A percentile compares a stretch with the other conserved stretches of the same genome.
These are phyloP conservation scores for Pythium sp. DNA, from an alignment of 352 stramenopile species.

Conservation along the genomic window DNA sequence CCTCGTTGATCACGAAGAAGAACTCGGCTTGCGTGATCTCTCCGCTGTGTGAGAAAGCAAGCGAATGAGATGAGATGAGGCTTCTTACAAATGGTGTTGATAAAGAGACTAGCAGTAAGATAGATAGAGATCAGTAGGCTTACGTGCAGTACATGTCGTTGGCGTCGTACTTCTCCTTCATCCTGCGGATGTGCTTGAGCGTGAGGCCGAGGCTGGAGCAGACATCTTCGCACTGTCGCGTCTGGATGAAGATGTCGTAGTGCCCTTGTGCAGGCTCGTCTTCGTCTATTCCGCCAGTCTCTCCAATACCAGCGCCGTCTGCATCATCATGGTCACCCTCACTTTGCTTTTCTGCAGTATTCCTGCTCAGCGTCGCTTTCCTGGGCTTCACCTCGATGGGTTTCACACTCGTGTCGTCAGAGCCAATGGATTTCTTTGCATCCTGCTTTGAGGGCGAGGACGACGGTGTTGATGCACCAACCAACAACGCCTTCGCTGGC, in stretches of 20 bases:
- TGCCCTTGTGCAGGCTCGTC: slow-evolving; percentile 31
- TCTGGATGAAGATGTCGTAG: slow-evolving; percentile 59
- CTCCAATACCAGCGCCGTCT: background rate
- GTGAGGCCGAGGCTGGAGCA: slow-evolving; percentile 49
- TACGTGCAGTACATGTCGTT: slow-evolving; percentile 81
- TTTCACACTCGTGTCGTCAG: background rate
- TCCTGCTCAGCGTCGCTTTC: background rate
- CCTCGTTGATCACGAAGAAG: slow-evolving; percentile 71
- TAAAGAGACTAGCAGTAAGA: background rate
- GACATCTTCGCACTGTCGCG: slow-evolving; percentile 44
- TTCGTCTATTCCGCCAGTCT: background rate
- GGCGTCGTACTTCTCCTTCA: slow-evolving; percentile 68
- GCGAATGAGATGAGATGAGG: background rate
- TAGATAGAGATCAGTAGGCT: slow-evolving; percentile 10
- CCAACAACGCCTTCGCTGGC: background rate
- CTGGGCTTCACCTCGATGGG: slow-evolving; percentile 6
- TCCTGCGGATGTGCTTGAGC: slow-evolving; percentile 51
- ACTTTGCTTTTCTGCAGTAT: background rate
- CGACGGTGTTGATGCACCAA: background rate
- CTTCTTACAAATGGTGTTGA: background rate
- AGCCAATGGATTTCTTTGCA: background rate
- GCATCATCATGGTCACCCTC: background rate
- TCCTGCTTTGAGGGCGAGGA: background rate
- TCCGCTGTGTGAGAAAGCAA: slow-evolving; percentile 27
- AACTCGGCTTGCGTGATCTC: slow-evolving; percentile 76